These are phyloP conservation scores for Sextonia rubra DNA, from an alignment of 164 flowering plant species.

Conservation along the genomic window DNA sequence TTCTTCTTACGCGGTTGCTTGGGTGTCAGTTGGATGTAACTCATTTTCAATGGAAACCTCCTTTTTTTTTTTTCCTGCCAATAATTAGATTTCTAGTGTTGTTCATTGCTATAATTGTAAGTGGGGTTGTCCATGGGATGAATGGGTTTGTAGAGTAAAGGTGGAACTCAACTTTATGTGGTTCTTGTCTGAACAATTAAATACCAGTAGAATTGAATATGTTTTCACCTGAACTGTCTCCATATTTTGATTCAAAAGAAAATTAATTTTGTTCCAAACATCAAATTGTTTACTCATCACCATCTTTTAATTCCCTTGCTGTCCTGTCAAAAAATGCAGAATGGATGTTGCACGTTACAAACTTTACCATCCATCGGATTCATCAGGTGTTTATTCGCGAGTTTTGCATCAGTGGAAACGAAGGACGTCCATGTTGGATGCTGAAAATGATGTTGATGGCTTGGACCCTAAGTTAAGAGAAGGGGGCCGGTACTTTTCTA, in stretches of 20 bases:
- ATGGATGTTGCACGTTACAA: slow-evolving; percentile 87
- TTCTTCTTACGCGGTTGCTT: too few species aligned
- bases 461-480: slow-evolving; percentile 59
- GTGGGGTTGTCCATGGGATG: neutral
- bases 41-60: too few species aligned
- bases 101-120: too few species aligned
- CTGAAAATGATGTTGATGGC: slow-evolving; percentile 65
- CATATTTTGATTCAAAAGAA: too few species aligned
- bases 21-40: too few species aligned
- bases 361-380: slow-evolving; percentile 23
- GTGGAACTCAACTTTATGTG: neutral
- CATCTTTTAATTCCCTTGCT: neutral
- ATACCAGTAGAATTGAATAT: neutral
- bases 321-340: slow-evolving; percentile 33
- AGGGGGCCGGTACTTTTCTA: slow-evolving; percentile 83
- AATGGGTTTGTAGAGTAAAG: neutral
- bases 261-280: neutral
- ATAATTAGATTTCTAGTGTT: too few species aligned
- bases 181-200: neutral
- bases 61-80: too few species aligned
- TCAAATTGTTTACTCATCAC: neutral
- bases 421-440: slow-evolving; percentile 31
- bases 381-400: slow-evolving; percentile 20
- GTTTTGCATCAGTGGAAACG: slow-evolving; percentile 20
- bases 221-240: neutral